Percentiles rank a stretch among this genome's conserved stretches.
Evolutionary conservation across 2,329 filamentous ascomycete species (phyloP).

Genomic region (Talaromyces rugulosus): DNA sequence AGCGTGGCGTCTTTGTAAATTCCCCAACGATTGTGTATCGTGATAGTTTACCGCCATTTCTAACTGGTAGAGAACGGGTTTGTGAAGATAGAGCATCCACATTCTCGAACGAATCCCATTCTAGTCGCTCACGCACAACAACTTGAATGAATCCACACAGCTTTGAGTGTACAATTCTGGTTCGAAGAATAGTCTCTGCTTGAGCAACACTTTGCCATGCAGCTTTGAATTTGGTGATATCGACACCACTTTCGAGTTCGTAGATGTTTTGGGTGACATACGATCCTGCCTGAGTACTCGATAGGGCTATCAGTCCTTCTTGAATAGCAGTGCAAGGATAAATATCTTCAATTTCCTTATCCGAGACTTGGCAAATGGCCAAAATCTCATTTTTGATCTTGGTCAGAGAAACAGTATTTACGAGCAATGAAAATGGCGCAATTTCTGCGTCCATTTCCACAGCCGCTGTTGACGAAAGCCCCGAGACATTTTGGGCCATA

Average conservation of each 20-base stretch:
- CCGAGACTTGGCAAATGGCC: conserved; percentile 15
- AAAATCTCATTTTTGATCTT: conserved; percentile 15
- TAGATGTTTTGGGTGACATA: conserved; percentile 38
- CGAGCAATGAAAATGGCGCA: conserved; percentile 11
- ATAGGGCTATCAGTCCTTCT: conserved; percentile 38
- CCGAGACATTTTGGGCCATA: conserved; percentile 9
- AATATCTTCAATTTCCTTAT: conserved; percentile 31
- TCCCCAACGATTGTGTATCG: conserved; percentile 11
- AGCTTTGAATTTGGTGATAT: conserved; percentile 32
- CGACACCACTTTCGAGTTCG: conserved; percentile 23
- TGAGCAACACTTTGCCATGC: conserved; percentile 35
- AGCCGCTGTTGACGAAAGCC: neutral
- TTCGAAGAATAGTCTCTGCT: conserved; percentile 37
- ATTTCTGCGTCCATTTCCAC: neutral
- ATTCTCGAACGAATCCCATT: conserved; percentile 16
- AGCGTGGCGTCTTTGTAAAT: conserved; percentile 15
- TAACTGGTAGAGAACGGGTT: conserved; percentile 6
- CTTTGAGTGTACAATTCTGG: conserved; percentile 29
- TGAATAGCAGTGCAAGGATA: conserved; percentile 42
- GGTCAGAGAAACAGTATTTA: neutral
- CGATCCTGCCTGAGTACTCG: conserved; percentile 32
- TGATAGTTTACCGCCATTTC: conserved; percentile 13
- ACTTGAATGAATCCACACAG: conserved; percentile 24
- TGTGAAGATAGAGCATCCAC: conserved; percentile 10
- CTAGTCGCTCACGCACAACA: conserved; percentile 19